These are phyloP conservation scores for Mallotus nudiflorus DNA, from an alignment of 345 rosid genomes.

Conservation along the genomic window DNA sequence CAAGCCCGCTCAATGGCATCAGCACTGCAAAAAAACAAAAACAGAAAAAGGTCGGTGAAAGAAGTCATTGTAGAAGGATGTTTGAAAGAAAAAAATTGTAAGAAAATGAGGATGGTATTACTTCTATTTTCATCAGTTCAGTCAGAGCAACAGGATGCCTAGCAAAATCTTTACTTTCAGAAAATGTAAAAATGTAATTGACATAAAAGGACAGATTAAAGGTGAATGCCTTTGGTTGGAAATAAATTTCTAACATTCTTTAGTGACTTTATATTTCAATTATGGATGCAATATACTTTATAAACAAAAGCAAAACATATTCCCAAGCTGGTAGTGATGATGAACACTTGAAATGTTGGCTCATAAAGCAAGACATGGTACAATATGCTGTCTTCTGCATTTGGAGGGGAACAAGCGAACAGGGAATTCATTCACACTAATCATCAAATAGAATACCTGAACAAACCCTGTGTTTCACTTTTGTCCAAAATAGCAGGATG, in stretches of 20 bases:
- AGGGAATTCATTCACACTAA: not conserved
- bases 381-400: not conserved
- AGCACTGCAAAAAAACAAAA: slow-evolving; percentile 47
- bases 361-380: not conserved
- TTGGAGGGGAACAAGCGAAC: not conserved
- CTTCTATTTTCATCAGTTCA: not conserved
- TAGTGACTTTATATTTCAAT: not conserved
- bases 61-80: not conserved
- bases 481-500: slow-evolving; percentile 84
- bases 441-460: slow-evolving; percentile 55
- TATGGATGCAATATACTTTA: too few species aligned
- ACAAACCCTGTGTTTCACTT: slow-evolving; percentile 84
- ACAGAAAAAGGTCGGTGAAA: slow-evolving; percentile 2
- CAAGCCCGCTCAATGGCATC: slow-evolving; percentile 88
- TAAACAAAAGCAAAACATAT: too few species aligned
- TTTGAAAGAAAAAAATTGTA: not conserved
- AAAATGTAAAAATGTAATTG: not conserved
- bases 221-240: not conserved
- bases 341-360: too few species aligned
- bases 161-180: not conserved
- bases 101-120: slow-evolving; percentile 1
- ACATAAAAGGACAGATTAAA: not conserved
- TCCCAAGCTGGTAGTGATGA: too few species aligned
- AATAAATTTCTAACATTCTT: not conserved
- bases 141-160: not conserved